These are phyloP conservation scores for Afroboletus lepidellus DNA, from an alignment of 1,284 basidiomycete species.

Conservation along the genomic window DNA sequence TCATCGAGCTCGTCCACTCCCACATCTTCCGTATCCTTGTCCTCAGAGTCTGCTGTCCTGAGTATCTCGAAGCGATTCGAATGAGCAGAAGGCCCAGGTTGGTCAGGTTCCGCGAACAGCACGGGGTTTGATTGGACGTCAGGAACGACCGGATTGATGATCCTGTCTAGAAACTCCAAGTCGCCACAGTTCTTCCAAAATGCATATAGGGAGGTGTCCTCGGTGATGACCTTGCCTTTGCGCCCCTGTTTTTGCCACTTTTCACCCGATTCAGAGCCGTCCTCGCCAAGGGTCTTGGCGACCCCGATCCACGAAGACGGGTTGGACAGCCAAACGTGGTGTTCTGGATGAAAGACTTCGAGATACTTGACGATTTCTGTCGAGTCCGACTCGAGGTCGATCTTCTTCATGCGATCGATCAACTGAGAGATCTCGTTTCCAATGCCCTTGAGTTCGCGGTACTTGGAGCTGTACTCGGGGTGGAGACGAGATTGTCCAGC, in stretches of 20 bases:
- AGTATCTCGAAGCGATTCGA: conserved; percentile 21
- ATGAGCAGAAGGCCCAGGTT: conserved; percentile 4
- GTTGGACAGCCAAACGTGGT: conserved; percentile 37
- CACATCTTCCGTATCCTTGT: conserved; percentile 10
- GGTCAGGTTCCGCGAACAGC: neutral
- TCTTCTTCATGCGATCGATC: conserved; percentile 42
- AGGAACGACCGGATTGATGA: neutral
- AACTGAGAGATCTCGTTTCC: conserved; percentile 46
- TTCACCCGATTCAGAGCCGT: conserved; percentile 21
- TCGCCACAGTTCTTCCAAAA: conserved; percentile 48
- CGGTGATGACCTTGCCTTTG: conserved; percentile 16
- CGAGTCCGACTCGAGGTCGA: conserved; percentile 37
- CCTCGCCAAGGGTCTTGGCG: conserved; percentile 22
- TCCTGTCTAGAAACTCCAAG: conserved; percentile 38
- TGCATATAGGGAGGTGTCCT: conserved; percentile 42
- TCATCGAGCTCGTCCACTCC: conserved; percentile 6
- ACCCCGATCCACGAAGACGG: conserved; percentile 45
- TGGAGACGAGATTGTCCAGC: conserved; percentile 44
- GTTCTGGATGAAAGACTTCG: conserved; percentile 41
- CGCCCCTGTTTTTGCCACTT: conserved; percentile 23
- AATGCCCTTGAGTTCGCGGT: conserved; percentile 42
- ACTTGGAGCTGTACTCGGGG: conserved; percentile 32
- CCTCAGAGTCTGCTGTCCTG: conserved; percentile 2
- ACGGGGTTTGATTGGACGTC: neutral
- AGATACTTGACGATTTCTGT: conserved; percentile 42